Evolutionary conservation across 2,329 filamentous ascomycete species (phyloP), one percentile per base, ranked within the genome.

Genomic region (Monosporascus sp.): DNA sequence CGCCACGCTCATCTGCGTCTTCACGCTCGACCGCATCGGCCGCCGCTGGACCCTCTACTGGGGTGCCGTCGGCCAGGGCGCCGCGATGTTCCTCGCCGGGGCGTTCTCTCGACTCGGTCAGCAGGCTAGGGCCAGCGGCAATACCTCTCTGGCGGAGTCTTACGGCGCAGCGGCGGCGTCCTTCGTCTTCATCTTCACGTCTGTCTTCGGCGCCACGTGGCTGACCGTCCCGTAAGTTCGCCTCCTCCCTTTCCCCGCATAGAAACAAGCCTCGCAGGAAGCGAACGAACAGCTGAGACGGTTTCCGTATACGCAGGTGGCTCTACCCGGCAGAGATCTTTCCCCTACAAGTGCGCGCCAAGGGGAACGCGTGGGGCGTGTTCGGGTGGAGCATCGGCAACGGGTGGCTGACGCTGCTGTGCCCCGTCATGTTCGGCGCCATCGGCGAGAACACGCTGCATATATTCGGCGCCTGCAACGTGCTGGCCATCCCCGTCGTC

Each of bases 311-410:
- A 75, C 68, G 0, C 47, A 44, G 57, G 1, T 82, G 82, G 81
- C 68, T 88, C 0, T 87, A 87, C 51, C 84, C 84, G 0, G 84
- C 86, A 1, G 86, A 91, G 64, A 90, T 90, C 52, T 90, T 89
- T 61, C 86, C 87, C 0, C 69, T 89, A 0, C 79, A 86, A 54
- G 79, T 89, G 0, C 79, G 88, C 22, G 87, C 88, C 1, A 85
- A 86, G 60, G 88, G 87, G 6, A 90, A 90, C 55, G 85, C 87
- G 0, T 90, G 83, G 79, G 86, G 88, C 20, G 86, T 90, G 0
- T 80, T 89, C 0, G 87, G 88, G 0, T 91, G 87, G 88, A 82
- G 77, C 15, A 88, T 90, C 49, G 87, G 88, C 0, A 89, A 89
- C 58, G 86, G 85, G 17, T 88, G 84, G 83, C 54, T 67, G 41